Evolutionary conservation across 177 flowering plant species (phyloP).

Genomic region (Tripterygium wilfordii): DNA sequence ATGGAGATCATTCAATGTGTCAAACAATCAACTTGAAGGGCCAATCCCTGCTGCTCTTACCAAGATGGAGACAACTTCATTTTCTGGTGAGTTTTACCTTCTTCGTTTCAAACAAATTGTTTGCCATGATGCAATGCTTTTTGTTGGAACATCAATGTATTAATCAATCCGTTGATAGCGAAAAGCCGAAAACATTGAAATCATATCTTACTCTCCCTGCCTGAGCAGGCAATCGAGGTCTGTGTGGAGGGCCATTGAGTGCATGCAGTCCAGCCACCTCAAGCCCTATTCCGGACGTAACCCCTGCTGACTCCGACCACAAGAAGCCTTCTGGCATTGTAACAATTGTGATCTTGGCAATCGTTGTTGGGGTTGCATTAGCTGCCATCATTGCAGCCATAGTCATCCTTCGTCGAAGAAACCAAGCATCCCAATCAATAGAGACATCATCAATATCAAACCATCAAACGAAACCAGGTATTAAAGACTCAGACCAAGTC

Average conservation of each 20-base stretch:
- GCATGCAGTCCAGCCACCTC: slow-evolving; percentile 14
- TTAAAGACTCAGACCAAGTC: slow-evolving; percentile 13
- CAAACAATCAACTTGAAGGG: slow-evolving; percentile 41
- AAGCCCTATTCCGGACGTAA: not conserved
- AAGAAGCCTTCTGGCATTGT: slow-evolving; percentile 4
- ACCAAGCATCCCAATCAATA: not conserved
- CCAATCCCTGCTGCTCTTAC: slow-evolving; percentile 31
- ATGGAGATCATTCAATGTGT: slow-evolving; percentile 17
- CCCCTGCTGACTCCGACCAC: not conserved
- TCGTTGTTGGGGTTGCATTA: slow-evolving; percentile 18
- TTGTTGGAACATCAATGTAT: no score
- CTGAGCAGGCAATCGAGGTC: slow-evolving; percentile 44
- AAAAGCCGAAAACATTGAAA: no score
- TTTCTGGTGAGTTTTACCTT: slow-evolving; percentile 19
- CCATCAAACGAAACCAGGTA: slow-evolving; percentile 11
- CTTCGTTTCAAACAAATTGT: no score
- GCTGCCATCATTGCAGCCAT: slow-evolving; percentile 16
- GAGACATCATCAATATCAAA: slow-evolving; percentile 11
- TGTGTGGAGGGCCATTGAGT: slow-evolving; percentile 59
- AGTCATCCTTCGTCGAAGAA: slow-evolving; percentile 17
- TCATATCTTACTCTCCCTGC: not conserved
- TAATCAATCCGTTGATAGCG: no score
- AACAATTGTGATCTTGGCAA: slow-evolving; percentile 13
- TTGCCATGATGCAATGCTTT: no score
- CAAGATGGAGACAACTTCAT: slow-evolving; percentile 16